Evolutionary conservation across 179 eudicot species (phyloP).

Genomic region (Drosera spatulata): DNA sequence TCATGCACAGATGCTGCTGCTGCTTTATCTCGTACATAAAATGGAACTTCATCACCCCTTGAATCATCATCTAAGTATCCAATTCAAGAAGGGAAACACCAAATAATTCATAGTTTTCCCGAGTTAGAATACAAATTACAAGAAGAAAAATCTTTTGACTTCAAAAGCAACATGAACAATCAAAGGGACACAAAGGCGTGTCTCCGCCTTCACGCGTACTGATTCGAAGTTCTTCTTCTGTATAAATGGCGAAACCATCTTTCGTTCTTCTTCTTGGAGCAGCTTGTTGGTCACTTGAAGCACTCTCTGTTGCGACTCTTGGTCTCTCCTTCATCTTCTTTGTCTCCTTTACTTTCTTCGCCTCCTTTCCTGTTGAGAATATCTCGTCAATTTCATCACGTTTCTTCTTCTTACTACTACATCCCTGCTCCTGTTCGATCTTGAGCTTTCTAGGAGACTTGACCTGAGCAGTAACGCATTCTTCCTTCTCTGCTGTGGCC

Average conservation of each 20-base stretch:
- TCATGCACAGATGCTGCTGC: too few species aligned
- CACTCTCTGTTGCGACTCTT: neutral
- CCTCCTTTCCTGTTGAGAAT: neutral
- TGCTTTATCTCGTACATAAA: too few species aligned
- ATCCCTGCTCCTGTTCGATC: neutral
- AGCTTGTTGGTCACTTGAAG: neutral
- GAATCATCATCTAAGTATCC: too few species aligned
- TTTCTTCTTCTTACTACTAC: neutral
- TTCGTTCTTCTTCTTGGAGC: conserved; percentile 40
- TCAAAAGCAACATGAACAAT: conserved; percentile 72
- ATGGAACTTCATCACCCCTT: too few species aligned
- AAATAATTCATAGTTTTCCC: too few species aligned
- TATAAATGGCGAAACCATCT: conserved; percentile 46
- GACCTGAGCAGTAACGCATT: neutral
- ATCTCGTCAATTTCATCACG: neutral
- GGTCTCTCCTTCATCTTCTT: neutral
- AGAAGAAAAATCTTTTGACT: too few species aligned
- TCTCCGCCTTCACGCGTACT: conserved; percentile 53
- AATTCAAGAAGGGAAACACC: too few species aligned
- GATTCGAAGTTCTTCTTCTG: conserved; percentile 59
- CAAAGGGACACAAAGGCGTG: conserved; percentile 63
- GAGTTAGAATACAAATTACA: too few species aligned
- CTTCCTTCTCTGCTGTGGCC: neutral
- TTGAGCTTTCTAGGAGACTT: neutral
- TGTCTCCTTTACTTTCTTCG: neutral